phyloP scores from a whole-genome alignment of 805 yeast genomes.

The Wickerhamiella nectarea region DNA sequence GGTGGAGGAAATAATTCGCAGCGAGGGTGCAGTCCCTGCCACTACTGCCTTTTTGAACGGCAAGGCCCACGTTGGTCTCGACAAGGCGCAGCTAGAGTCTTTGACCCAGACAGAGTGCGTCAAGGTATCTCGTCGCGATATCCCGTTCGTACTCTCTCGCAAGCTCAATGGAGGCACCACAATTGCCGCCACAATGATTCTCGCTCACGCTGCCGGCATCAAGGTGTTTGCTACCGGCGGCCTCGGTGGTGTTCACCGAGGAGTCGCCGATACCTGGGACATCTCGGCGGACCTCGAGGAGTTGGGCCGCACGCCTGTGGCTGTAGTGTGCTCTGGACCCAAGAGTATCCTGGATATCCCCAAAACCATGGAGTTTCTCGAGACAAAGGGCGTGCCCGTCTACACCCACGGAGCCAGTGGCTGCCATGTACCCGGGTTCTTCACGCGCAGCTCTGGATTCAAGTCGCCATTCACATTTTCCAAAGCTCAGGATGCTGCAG shows the following conservation, averaged over 20 bases:
- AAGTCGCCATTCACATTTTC: slow-evolving; percentile 51
- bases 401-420: slow-evolving; percentile 40
- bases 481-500: slow-evolving; percentile 47
- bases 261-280: slow-evolving; percentile 63
- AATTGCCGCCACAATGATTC: slow-evolving; percentile 75
- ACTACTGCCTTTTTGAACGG: slow-evolving; percentile 72
- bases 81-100: slow-evolving; percentile 33
- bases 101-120: slow-evolving; percentile 34
- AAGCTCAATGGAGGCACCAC: slow-evolving; percentile 4
- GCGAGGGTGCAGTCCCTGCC: slow-evolving; percentile 64
- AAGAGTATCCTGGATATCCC: slow-evolving; percentile 71
- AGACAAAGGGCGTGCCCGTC: slow-evolving; percentile 84
- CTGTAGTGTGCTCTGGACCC: slow-evolving; percentile 86
- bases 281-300: slow-evolving; percentile 81
- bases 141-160: slow-evolving; percentile 47
- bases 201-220: slow-evolving; percentile 65
- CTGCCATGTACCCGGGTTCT: slow-evolving; percentile 61
- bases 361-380: slow-evolving; percentile 71
- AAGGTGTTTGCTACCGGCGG: slow-evolving; percentile 88
- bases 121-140: slow-evolving; percentile 72
- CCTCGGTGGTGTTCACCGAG: slow-evolving; percentile 79
- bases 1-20: slow-evolving; percentile 53
- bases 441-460: slow-evolving; percentile 62
- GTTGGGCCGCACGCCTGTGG: slow-evolving; percentile 65
- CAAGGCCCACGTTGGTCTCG: slow-evolving; percentile 53